Conservation (phyloP, 2,329 filamentous ascomycete genomes). For the Clarireedia monteithiana region DNA sequence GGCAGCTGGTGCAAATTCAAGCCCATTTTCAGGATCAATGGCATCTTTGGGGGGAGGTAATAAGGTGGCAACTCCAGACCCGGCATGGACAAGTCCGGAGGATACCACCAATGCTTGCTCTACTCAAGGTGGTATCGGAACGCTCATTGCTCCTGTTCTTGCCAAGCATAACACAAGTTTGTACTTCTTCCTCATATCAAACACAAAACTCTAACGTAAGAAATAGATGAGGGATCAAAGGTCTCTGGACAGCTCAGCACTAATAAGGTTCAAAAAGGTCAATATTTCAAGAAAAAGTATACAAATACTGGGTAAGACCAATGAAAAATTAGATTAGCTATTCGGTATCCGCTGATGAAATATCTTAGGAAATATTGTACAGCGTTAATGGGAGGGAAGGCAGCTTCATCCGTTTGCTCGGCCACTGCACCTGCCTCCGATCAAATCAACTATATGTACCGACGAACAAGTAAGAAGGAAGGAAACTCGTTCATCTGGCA, state of each 20-base stretch:
- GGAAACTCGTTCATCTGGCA: constrained; percentile 6
- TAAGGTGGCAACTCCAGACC: background rate
- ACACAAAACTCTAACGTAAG: background rate
- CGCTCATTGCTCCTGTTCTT: constrained; percentile 3
- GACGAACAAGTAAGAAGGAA: constrained; percentile 2
- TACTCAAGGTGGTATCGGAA: background rate
- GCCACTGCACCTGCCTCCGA: background rate
- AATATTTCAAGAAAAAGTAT: constrained; percentile 3
- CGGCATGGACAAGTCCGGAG: background rate
- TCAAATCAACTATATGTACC: constrained; percentile 6
- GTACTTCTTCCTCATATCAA: background rate
- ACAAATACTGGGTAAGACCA: background rate
- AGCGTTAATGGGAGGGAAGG: background rate
- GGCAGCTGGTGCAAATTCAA: background rate
- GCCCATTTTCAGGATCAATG: background rate
- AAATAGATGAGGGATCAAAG: background rate
- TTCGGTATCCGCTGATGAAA: background rate
- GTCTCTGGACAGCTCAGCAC: background rate
- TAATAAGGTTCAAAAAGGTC: background rate
- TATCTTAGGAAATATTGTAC: background rate
- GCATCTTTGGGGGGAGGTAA: background rate
- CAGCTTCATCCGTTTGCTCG: constrained; percentile 1
- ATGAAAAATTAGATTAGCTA: background rate
- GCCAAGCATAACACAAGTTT: background rate
- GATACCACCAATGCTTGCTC: constrained; percentile 5